Evolutionary conservation across 306 rosid genomes (phyloP).

Genomic region (Vigna angularis): DNA sequence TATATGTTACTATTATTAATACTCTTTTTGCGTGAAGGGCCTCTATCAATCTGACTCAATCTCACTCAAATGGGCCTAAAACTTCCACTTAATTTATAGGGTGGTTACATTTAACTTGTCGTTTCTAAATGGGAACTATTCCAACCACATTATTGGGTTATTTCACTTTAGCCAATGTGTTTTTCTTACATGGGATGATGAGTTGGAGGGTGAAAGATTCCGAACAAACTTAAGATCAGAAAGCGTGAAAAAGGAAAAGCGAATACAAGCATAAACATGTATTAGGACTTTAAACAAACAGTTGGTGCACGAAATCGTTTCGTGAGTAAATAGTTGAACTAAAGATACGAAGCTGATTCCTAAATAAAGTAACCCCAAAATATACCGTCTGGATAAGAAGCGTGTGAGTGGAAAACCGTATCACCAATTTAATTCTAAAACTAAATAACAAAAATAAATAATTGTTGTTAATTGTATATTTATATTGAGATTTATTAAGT

Average conservation of each 20-base stretch:
- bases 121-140: constrained; percentile 34
- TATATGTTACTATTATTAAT: constrained; percentile 13
- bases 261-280: not conserved
- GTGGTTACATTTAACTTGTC: constrained; percentile 40
- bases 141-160: not conserved
- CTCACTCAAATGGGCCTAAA: constrained; percentile 39
- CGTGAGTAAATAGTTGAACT: not conserved
- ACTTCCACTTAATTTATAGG: constrained; percentile 29
- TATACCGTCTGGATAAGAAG: not conserved
- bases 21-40: not conserved
- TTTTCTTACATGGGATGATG: constrained; percentile 7
- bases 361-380: not conserved
- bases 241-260: constrained; percentile 13
- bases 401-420: not conserved
- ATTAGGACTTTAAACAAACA: not conserved
- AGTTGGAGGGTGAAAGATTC: constrained; percentile 5
- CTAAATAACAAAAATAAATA: too few relatives aligned
- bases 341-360: not conserved
- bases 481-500: too few relatives aligned
- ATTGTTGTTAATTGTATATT: too few relatives aligned
- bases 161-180: constrained; percentile 18
- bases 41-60: constrained; percentile 42
- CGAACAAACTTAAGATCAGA: constrained; percentile 4
- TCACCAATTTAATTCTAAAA: too few relatives aligned
- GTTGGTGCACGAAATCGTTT: not conserved